Percentiles rank a stretch among this genome's conserved stretches.
Evolutionary conservation across 495 filamentous ascomycete genomes (phyloP).

Genomic region (Annulohypoxylon moriforme): DNA sequence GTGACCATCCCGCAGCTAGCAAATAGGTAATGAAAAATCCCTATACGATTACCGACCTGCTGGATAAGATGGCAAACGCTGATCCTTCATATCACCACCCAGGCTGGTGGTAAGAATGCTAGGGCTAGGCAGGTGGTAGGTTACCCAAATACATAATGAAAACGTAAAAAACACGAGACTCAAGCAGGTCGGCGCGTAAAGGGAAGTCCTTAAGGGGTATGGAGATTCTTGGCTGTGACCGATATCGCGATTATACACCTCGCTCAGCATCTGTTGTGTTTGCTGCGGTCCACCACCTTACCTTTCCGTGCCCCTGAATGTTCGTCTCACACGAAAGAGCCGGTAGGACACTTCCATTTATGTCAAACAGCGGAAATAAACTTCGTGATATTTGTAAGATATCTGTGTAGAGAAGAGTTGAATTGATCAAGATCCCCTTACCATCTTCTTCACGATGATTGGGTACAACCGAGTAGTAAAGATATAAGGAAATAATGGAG

Average conservation of each 20-base stretch:
- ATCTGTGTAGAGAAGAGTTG: neutral
- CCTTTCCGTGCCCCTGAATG: conserved; percentile 10
- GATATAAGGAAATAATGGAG: neutral
- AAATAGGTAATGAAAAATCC: neutral
- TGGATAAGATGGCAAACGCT: neutral
- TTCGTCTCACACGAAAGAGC: conserved; percentile 13
- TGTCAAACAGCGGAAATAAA: conserved; percentile 22
- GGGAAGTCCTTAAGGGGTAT: neutral
- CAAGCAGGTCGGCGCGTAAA: neutral
- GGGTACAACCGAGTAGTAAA: too few species aligned
- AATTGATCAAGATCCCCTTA: neutral
- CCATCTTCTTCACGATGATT: neutral
- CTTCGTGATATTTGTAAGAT: conserved; percentile 9
- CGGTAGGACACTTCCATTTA: conserved; percentile 27
- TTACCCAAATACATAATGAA: neutral
- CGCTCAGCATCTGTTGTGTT: conserved; percentile 33
- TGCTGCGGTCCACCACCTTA: neutral
- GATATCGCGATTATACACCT: conserved; percentile 9
- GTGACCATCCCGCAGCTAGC: neutral
- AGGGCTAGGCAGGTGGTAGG: neutral
- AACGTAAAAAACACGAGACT: neutral
- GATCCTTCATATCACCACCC: conserved; percentile 2
- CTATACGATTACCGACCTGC: neutral
- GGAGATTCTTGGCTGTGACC: conserved; percentile 9
- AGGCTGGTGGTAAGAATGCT: neutral